phyloP scores from a whole-genome alignment of 768 basidiomycete species.

The Rhizopogon roseolus region DNA sequence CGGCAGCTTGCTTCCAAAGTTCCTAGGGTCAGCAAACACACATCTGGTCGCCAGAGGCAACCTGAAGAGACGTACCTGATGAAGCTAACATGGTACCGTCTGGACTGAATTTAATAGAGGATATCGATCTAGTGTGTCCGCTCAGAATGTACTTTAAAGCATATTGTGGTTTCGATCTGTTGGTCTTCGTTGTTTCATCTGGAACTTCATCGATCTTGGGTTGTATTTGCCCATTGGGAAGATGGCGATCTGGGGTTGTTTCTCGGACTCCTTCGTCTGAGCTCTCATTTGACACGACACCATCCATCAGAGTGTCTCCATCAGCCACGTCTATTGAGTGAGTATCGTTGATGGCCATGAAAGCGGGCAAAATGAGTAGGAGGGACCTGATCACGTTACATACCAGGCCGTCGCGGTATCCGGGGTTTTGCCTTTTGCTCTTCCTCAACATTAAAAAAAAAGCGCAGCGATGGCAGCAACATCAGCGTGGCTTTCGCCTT shows the following conservation, averaged over 20 bases:
- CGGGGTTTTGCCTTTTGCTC: slow-evolving; percentile 4
- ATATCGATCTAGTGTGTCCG: slow-evolving; percentile 81
- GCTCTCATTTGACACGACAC: neutral
- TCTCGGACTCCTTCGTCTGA: neutral
- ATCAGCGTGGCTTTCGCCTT: slow-evolving; percentile 67
- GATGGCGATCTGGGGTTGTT: neutral
- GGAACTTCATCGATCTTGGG: neutral
- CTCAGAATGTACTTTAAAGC: slow-evolving; percentile 56
- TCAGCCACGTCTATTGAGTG: neutral
- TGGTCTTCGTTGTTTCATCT: neutral
- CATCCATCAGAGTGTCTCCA: neutral
- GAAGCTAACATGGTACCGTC: slow-evolving; percentile 81
- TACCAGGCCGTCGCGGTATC: slow-evolving; percentile 1
- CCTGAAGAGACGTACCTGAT: slow-evolving; percentile 52
- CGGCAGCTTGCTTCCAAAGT: slow-evolving; percentile 62
- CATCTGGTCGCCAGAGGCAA: slow-evolving; percentile 1
- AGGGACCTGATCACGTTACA: neutral
- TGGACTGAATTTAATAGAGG: slow-evolving; percentile 85
- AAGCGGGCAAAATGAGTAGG: neutral
- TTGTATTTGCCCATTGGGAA: neutral
- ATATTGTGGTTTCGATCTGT: slow-evolving; percentile 43
- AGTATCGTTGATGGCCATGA: neutral
- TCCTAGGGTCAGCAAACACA: slow-evolving; percentile 15
- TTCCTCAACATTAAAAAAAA: slow-evolving; percentile 7
- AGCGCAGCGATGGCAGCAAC: slow-evolving; percentile 30